Evolutionary conservation across 1,284 basidiomycete genomes (phyloP), one percentile per base, ranked within the genome.

Genomic region (Calocybe gambosa): DNA sequence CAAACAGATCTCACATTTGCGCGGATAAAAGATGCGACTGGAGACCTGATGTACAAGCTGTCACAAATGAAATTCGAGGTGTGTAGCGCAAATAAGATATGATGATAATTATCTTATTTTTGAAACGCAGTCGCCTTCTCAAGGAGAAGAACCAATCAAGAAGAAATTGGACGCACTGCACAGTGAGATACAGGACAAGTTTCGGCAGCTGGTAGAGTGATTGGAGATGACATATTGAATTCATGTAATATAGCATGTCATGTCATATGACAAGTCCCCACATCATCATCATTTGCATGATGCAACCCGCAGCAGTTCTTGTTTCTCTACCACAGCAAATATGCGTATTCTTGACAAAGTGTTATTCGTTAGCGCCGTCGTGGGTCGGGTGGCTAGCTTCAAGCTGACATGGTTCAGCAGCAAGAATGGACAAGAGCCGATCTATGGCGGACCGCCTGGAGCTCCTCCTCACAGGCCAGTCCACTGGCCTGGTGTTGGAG

Each of bases 21-120:
- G 46, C 91, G 85, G 74, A 86, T 98, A 67, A 91, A 90, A 64
- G 95, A 98, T 57, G 74, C 83, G 33, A 81, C 91, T 10, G 72
- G 77, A 45, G 95, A 99, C 58, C 67, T 96, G 53, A 89, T 95
- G 78, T 97, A 88, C 75, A 91, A 94, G 66, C 80, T 99, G 23
- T 95, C 93, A 45, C 94, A 98, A 69, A 94, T 95, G 90, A 98
- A 97, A 68, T 97, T 97, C 65, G 93, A 96, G 83, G 90, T 88
- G 53, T 36, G 78, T 59, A 9, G 16, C 43, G 41, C 10, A 16
- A 33, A 46, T 31, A 33, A 36, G 35, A 26, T 16, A 49, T 29
- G 20, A 5, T 43, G 41, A 46, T 43, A 13, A 34, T 28, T 18
- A 39, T 44, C 12, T 28, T 45, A 38, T 15, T 16, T 28, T 42